These are phyloP conservation scores for Hypoxylon trugodes DNA, from an alignment of 495 filamentous ascomycete species.

Conservation along the genomic window DNA sequence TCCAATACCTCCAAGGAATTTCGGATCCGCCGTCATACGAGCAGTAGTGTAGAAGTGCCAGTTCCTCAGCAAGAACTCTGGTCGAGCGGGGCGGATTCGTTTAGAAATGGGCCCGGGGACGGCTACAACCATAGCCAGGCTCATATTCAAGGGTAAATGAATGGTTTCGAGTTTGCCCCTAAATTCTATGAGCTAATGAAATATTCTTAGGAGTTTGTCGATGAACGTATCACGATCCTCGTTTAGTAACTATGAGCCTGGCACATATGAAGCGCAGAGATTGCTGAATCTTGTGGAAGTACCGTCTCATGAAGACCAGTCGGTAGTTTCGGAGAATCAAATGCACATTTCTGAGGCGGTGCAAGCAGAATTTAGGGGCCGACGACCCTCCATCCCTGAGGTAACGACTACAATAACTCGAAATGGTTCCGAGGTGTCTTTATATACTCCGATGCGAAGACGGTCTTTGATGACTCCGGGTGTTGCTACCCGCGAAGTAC, in stretches of 20 bases:
- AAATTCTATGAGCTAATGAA: constrained; percentile 12
- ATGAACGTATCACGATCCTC: constrained; percentile 46
- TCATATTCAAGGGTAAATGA: constrained; percentile 23
- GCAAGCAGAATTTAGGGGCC: constrained; percentile 43
- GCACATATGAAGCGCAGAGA: constrained; percentile 54
- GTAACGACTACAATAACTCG: constrained; percentile 44
- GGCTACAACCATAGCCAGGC: constrained; percentile 27
- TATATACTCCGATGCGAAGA: constrained; percentile 58
- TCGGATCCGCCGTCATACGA: constrained; percentile 12
- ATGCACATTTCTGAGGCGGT: constrained; percentile 49
- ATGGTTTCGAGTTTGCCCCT: background rate
- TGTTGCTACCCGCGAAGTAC: constrained; percentile 52
- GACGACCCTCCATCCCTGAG: constrained; percentile 44
- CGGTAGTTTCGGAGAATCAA: constrained; percentile 46
- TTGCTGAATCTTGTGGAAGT: constrained; percentile 52
- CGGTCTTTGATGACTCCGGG: constrained; percentile 58
- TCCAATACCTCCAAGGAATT: constrained; percentile 31
- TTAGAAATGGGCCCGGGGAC: constrained; percentile 27
- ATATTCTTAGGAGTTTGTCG: constrained; percentile 37
- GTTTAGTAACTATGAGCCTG: constrained; percentile 52
- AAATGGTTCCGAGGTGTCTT: constrained; percentile 53
- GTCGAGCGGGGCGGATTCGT: constrained; percentile 18
- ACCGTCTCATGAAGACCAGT: constrained; percentile 41
- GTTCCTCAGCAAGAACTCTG: constrained; percentile 19
- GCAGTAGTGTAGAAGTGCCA: constrained; percentile 20